Base-by-base conservation (phyloP, 768 basidiomycete genomes). In the Serendipita sp. region DNA sequence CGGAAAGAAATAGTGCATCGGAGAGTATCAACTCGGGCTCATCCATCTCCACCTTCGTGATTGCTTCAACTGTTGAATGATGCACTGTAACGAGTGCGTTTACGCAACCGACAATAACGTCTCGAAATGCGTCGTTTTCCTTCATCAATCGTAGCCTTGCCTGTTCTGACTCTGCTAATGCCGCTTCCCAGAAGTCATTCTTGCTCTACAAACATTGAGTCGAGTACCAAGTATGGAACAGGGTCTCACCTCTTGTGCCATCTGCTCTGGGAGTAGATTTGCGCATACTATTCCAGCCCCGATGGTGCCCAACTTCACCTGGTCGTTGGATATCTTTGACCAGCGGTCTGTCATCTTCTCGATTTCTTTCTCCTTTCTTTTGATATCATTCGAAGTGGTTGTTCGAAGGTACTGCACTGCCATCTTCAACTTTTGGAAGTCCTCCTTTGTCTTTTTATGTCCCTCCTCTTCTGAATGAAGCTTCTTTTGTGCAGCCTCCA, bases 351-450 rank as follows among this genome's bases (percentile, higher is more conserved):
- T 67, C 70, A 86, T 83, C 16, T 83, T 79, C 68, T 91, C 89
- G 16, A 84, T 73, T 44, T 92, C 89, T 67, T 85, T 86, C 68
- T 93, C 90, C 69, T 81, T 82, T 76, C 86, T 87, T 78, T 85
- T 90, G 37, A 89, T 71, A 70, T 92, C 91, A 40, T 78, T 77
- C 64, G 81, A 78, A 66, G 89, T 82, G 0, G 84, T 80, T 44
- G 82, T 77, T 29, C 91, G 83, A 11, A 88, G 75, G 8, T 81
- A 81, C 67, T 88, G 87, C 10, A 92, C 70, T 0, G 83, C 72
- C 1, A 82, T 80, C 50, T 85, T 81, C n/a, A 84, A 83, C 29
- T 87, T 84, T 68, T 86, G 85, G 2, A 91, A 79, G 66, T 90
- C 87, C 1, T 76, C 73, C 3, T 77, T 76, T 0, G 87, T 86